phyloP scores from a whole-genome alignment of 495 filamentous ascomycete species.

The Tuber magnatum region DNA sequence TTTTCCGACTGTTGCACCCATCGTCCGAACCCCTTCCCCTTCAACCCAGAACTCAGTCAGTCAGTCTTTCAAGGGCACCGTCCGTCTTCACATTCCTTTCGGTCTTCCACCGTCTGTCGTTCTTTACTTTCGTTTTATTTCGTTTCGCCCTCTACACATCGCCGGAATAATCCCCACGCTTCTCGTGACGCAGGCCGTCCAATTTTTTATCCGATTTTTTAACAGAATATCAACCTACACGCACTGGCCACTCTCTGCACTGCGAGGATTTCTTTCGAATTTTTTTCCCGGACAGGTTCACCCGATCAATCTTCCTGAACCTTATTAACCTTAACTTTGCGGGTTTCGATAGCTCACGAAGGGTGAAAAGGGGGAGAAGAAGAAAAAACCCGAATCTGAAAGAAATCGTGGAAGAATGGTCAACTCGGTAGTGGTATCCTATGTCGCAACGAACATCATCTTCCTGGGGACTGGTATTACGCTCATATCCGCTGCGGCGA shows the following conservation, averaged over 20 bases:
- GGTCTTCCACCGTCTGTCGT: slow-evolving; percentile 39
- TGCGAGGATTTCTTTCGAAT: slow-evolving; percentile 15
- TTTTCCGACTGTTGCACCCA: slow-evolving; percentile 24
- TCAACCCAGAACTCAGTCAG: slow-evolving; percentile 20
- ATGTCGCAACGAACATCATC: slow-evolving; percentile 53
- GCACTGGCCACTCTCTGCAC: slow-evolving; percentile 42
- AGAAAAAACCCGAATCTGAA: neutral
- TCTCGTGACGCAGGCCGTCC: slow-evolving; percentile 46
- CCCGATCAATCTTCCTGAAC: neutral
- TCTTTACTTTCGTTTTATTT: slow-evolving; percentile 44
- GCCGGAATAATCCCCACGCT: slow-evolving; percentile 45
- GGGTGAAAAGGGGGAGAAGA: too few species aligned
- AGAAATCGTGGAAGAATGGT: slow-evolving; percentile 45
- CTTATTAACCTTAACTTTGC: neutral
- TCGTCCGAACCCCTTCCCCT: slow-evolving; percentile 29
- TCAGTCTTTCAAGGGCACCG: slow-evolving; percentile 25
- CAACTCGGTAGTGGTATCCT: slow-evolving; percentile 54
- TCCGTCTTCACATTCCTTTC: slow-evolving; percentile 15
- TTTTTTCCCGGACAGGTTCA: neutral
- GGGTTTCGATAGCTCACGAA: neutral
- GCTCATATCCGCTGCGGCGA: slow-evolving; percentile 56
- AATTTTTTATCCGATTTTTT: slow-evolving; percentile 33
- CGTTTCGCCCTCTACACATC: slow-evolving; percentile 29
- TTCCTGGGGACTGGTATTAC: slow-evolving; percentile 59
- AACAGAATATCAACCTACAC: slow-evolving; percentile 40